Evolutionary conservation across 78 protist species (phyloP).

Genomic region (Polysphondylium violaceum): DNA sequence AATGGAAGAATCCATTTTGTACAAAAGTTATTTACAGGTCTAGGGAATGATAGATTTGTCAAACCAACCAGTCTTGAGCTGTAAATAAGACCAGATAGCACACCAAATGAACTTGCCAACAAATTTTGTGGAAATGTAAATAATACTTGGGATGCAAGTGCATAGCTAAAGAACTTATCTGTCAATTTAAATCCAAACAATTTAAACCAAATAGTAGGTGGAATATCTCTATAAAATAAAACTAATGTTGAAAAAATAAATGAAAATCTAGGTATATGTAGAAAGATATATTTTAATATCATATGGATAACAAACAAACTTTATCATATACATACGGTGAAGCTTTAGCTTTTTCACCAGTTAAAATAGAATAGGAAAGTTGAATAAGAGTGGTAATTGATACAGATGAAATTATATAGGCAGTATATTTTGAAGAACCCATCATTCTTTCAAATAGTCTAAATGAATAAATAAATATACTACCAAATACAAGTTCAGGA

Average conservation of each 20-base stretch:
- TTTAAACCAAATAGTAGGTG: constrained; percentile 58
- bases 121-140: background rate
- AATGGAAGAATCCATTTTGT: constrained; percentile 15
- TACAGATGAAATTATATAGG: constrained; percentile 7
- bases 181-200: constrained; percentile 30
- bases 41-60: background rate
- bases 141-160: constrained; percentile 2
- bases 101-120: constrained; percentile 1
- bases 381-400: constrained; percentile 23
- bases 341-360: background rate
- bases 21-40: background rate
- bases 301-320: background rate
- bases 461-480: constrained; percentile 28
- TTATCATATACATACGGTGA: constrained; percentile 34
- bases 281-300: background rate
- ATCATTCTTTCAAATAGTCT: constrained; percentile 45
- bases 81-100: constrained; percentile 32
- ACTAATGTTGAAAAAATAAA: constrained; percentile 54
- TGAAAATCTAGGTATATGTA: constrained; percentile 13
- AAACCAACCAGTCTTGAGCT: background rate
- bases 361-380: background rate
- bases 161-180: constrained; percentile 37
- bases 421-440: constrained; percentile 60
- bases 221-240: constrained; percentile 53
- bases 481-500: constrained; percentile 26